phyloP scores from a whole-genome alignment of 2,329 filamentous ascomycete genomes.

The Cryphonectria radicalis region DNA sequence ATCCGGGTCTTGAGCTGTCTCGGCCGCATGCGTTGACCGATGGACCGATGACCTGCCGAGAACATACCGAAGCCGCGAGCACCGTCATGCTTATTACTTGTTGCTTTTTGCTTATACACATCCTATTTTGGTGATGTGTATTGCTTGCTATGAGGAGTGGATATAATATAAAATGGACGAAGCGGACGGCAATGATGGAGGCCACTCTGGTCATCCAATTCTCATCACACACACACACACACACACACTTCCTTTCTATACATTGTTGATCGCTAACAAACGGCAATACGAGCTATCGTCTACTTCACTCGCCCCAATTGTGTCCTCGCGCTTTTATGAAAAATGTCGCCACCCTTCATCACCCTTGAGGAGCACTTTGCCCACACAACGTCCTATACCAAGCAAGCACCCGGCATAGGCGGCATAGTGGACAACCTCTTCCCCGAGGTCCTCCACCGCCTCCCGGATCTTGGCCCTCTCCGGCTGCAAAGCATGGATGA shows the following conservation, averaged over 20 bases:
- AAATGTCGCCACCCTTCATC: slow-evolving; percentile 38
- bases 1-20: neutral
- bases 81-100: neutral
- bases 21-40: neutral
- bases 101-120: neutral
- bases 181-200: neutral
- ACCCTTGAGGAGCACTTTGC: slow-evolving; percentile 47
- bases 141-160: neutral
- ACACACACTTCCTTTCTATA: neutral
- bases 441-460: neutral
- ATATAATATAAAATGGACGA: neutral
- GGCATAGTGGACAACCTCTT: neutral
- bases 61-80: neutral
- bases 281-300: neutral
- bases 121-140: neutral
- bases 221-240: neutral
- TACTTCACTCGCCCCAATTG: neutral
- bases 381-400: neutral
- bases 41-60: neutral
- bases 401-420: neutral
- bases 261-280: neutral
- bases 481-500: slow-evolving; percentile 34
- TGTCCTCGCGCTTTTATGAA: too few relatives aligned
- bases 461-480: slow-evolving; percentile 2
- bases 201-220: neutral